Percentiles rank a stretch among this genome's conserved stretches.
phyloP scores from a whole-genome alignment of 257 asterid species.

The Schizonepeta tenuifolia region DNA sequence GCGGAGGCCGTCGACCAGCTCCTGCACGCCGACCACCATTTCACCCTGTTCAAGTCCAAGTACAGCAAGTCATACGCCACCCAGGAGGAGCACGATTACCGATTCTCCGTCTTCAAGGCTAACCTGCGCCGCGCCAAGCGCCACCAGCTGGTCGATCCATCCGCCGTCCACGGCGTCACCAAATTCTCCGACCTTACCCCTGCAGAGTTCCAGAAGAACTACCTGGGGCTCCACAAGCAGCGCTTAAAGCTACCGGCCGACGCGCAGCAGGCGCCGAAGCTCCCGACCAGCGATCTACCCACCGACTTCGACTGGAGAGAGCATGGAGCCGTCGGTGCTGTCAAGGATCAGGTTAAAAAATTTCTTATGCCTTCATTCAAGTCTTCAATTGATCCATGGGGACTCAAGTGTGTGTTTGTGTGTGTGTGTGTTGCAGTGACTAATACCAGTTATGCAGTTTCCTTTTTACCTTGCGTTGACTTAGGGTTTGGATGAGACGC shows the following conservation, averaged over 20 bases:
- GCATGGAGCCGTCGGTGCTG: slow-evolving; percentile 79
- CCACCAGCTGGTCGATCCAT: slow-evolving; percentile 75
- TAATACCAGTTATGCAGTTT: neutral
- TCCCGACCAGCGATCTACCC: slow-evolving; percentile 75
- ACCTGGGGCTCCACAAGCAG: slow-evolving; percentile 59
- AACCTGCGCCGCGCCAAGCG: slow-evolving; percentile 79
- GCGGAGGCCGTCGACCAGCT: slow-evolving; percentile 53
- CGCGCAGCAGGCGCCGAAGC: slow-evolving; percentile 67
- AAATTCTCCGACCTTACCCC: slow-evolving; percentile 82
- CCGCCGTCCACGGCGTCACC: slow-evolving; percentile 90
- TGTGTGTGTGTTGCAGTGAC: neutral
- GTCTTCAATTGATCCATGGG: neutral
- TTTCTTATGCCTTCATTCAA: neutral
- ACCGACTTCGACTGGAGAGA: slow-evolving; percentile 87
- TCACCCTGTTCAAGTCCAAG: slow-evolving; percentile 64
- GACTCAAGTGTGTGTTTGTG: neutral
- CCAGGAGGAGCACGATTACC: slow-evolving; percentile 77
- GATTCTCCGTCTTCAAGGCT: slow-evolving; percentile 74
- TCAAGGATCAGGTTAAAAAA: slow-evolving; percentile 74
- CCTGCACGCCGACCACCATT: slow-evolving; percentile 75
- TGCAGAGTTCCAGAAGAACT: slow-evolving; percentile 64
- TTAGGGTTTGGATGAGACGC: neutral
- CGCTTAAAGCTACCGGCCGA: slow-evolving; percentile 55
- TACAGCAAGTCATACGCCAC: slow-evolving; percentile 61
- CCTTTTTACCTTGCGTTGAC: neutral